A percentile compares a stretch with the other conserved stretches of the same genome.
phyloP scores from a whole-genome alignment of 257 asterid species.

The Euphrasia confusa region DNA sequence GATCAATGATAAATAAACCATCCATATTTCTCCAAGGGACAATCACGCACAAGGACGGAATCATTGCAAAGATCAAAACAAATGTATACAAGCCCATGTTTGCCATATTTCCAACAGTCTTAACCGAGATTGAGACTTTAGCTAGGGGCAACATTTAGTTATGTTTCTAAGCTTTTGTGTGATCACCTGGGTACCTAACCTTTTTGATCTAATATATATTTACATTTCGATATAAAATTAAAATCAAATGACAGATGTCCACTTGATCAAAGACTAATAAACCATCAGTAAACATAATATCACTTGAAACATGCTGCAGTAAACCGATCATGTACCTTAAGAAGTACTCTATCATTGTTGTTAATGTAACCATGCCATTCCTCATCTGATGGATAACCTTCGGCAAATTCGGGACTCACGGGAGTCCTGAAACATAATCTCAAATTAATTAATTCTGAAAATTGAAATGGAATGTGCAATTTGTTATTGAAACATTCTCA shows the following conservation, averaged over 20 bases:
- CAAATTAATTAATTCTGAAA: slow-evolving; percentile 11
- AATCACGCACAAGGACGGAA: too few species aligned
- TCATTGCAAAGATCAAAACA: too few species aligned
- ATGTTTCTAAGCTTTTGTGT: too few species aligned
- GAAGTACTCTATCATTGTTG: slow-evolving; percentile 79
- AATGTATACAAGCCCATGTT: too few species aligned
- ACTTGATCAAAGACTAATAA: slow-evolving; percentile 2
- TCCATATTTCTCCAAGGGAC: too few species aligned
- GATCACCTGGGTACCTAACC: too few species aligned
- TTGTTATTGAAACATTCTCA: neutral
- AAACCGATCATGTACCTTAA: slow-evolving; percentile 49
- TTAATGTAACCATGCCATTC: slow-evolving; percentile 93
- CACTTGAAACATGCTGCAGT: slow-evolving; percentile 4
- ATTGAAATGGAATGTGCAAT: neutral
- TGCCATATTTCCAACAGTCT: too few species aligned
- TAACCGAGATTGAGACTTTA: too few species aligned
- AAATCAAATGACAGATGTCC: neutral
- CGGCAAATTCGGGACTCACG: slow-evolving; percentile 55
- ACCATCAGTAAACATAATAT: neutral
- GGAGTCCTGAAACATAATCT: slow-evolving; percentile 64
- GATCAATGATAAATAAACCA: neutral
- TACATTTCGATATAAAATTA: too few species aligned
- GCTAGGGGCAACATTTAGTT: too few species aligned
- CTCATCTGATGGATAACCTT: slow-evolving; percentile 89
- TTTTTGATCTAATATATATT: too few species aligned